These are phyloP conservation scores for Coniochaeta prunicola DNA, from an alignment of 2,329 filamentous ascomycete genomes.

Conservation along the genomic window DNA sequence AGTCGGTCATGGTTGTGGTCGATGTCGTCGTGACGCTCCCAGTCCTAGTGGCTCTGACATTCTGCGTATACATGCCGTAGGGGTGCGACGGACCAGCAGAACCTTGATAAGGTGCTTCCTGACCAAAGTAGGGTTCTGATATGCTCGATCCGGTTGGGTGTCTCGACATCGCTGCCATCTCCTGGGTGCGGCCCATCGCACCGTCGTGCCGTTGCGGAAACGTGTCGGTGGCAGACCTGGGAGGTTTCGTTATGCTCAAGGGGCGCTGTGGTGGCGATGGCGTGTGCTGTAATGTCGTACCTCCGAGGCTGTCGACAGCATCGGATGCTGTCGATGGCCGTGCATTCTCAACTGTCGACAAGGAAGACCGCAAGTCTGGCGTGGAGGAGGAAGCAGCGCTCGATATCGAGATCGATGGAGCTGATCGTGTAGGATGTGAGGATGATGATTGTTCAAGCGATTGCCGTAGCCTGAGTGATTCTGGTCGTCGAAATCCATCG, in stretches of 20 bases:
- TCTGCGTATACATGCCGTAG: slow-evolving; percentile 78
- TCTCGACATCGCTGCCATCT: slow-evolving; percentile 12
- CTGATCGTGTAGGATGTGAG: slow-evolving; percentile 2
- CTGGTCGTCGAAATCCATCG: slow-evolving; percentile 41
- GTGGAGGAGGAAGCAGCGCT: not conserved
- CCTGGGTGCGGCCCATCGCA: slow-evolving; percentile 22
- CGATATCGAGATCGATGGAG: slow-evolving; percentile 13
- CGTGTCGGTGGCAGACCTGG: slow-evolving; percentile 34
- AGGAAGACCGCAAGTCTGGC: slow-evolving; percentile 6
- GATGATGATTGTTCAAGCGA: not conserved
- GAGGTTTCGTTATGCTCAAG: slow-evolving; percentile 51
- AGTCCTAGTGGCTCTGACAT: slow-evolving; percentile 65
- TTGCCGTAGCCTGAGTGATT: not conserved
- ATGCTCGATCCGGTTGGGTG: slow-evolving; percentile 27
- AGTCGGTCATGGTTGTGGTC: slow-evolving; percentile 23
- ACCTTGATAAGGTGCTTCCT: slow-evolving; percentile 62
- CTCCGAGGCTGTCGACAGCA: slow-evolving; percentile 9
- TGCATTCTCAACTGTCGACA: slow-evolving; percentile 14
- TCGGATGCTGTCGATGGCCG: slow-evolving; percentile 12
- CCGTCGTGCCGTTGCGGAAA: slow-evolving; percentile 47
- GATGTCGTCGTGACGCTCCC: slow-evolving; percentile 56
- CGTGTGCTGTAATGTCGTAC: slow-evolving; percentile 16
- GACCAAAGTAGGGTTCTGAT: slow-evolving; percentile 26
- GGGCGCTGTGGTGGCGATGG: slow-evolving; percentile 26
- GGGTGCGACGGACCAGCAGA: slow-evolving; percentile 72